Evolutionary conservation across 2,329 filamentous ascomycete species (phyloP).

Genomic region (Bipolaris zeicola): DNA sequence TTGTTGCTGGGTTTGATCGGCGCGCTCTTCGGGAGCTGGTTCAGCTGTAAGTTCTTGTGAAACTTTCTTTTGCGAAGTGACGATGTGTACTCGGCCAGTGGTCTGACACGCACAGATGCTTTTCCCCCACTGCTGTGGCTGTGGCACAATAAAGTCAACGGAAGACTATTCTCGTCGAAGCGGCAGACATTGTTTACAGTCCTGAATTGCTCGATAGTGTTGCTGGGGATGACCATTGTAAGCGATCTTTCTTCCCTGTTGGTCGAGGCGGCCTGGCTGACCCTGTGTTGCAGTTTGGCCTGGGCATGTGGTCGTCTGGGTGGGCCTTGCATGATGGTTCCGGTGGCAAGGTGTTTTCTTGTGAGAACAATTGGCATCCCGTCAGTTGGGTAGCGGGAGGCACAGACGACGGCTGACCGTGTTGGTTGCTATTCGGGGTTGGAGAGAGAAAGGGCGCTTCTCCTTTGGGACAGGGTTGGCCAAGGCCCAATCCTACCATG

Average conservation of each 20-base stretch:
- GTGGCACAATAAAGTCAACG: conserved; percentile 52
- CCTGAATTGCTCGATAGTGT: conserved; percentile 53
- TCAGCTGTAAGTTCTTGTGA: conserved; percentile 56
- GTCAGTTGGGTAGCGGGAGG: conserved; percentile 19
- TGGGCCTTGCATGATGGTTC: conserved; percentile 27
- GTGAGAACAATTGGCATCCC: conserved; percentile 38
- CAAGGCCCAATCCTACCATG: not conserved
- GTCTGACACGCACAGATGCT: conserved; percentile 36
- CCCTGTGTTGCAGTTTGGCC: conserved; percentile 23
- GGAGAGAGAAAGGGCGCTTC: not conserved
- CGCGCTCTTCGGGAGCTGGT: conserved; percentile 70
- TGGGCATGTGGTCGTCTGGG: conserved; percentile 41
- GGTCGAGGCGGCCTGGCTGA: not conserved
- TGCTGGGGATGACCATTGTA: conserved; percentile 39
- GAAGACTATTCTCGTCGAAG: conserved; percentile 41
- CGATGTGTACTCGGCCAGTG: not conserved
- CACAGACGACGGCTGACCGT: conserved; percentile 3
- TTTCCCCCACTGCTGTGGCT: conserved; percentile 55
- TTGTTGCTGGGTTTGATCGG: conserved; percentile 67
- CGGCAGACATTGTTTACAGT: conserved; percentile 53
- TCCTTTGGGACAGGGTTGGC: not conserved
- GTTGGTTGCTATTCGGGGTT: not conserved
- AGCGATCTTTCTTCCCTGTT: conserved; percentile 8
- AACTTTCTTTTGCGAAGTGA: not conserved
- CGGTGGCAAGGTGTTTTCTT: conserved; percentile 38